Conservation (phyloP, 2,329 filamentous ascomycete species). For the Ophiognomonia clavigignenti-juglandacearum region DNA sequence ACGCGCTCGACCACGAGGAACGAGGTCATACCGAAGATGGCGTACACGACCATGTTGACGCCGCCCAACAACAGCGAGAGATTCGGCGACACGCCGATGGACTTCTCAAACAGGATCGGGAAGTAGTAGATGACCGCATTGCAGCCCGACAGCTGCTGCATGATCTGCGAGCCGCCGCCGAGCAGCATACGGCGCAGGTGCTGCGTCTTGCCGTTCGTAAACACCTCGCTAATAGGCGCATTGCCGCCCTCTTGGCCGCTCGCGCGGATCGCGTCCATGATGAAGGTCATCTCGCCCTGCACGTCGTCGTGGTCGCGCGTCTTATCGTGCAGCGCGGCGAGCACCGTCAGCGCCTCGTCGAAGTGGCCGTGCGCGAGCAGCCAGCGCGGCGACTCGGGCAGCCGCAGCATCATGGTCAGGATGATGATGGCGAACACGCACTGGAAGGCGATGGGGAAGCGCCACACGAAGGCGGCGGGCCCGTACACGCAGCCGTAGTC, state of each 20-base stretch:
- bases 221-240: slow-evolving; percentile 23
- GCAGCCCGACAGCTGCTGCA: slow-evolving; percentile 29
- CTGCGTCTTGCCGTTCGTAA: slow-evolving; percentile 21
- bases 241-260: slow-evolving; percentile 26
- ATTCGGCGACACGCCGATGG: slow-evolving; percentile 22
- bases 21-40: slow-evolving; percentile 48
- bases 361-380: slow-evolving; percentile 39
- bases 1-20: slow-evolving; percentile 48
- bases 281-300: slow-evolving; percentile 42
- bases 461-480: slow-evolving; percentile 30
- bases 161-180: slow-evolving; percentile 20
- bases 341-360: slow-evolving; percentile 45
- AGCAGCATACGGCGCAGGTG: slow-evolving; percentile 21
- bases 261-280: slow-evolving; percentile 26
- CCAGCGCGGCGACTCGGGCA: slow-evolving; percentile 52
- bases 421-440: slow-evolving; percentile 39
- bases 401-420: slow-evolving; percentile 30
- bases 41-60: slow-evolving; percentile 51
- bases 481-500: slow-evolving; percentile 34
- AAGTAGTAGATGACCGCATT: slow-evolving; percentile 46
- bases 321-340: slow-evolving; percentile 50
- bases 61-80: slow-evolving; percentile 46
- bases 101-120: slow-evolving; percentile 36
- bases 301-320: slow-evolving; percentile 38
- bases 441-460: slow-evolving; percentile 36